Evolutionary conservation across 1,284 basidiomycete species (phyloP), one percentile per base, ranked within the genome.

Genomic region (Cryptococcus floricola): DNA sequence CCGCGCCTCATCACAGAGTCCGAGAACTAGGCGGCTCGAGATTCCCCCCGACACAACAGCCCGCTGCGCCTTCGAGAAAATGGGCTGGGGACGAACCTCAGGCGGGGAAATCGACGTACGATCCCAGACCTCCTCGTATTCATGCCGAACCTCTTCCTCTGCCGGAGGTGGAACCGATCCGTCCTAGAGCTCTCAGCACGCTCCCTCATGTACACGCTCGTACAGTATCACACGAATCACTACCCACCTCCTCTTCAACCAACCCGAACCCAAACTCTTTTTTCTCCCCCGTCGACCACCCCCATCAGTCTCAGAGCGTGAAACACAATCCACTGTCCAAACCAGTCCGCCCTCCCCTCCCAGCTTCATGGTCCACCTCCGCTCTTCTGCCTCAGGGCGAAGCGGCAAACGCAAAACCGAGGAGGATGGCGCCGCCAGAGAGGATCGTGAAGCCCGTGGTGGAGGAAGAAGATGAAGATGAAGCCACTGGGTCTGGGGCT

Each of bases 371-470:
- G 27, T 61, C 64, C 18, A 62, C 61, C 6, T 47, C 42, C 10
- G 45, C 58, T 2, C 56, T 59, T 18, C 56, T 58, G 13, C 34
- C 52, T 52, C 39, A 27, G n/a, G 8, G n/a, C 19, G 42, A 18
- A 39, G 19, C 7, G 45, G 27, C 4, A 27, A 25, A 25, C 27
- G 45, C 16, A 12, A 46, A 27, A 12, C 45, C 45, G 10, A 46
- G 64, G 3, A 58, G 65, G 9, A 56, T 69, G 41, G 58, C 62
- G 5, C 59, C 63, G 6, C 66, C 69, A 5, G 47, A 58, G 4
- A 60, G 67, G 2, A 61, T 63, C 2, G 41, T 60, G 28, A 59
- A 63, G 16, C 51, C 56, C 25, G 25, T 37, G n/a, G 59, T 47
- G 12, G 19, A 46, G n/a, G 53, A 59, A 39, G 28, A 31, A 4